Evolutionary conservation across 2,329 filamentous ascomycete genomes (phyloP).

Genomic region (Cladophialophora carrionii): DNA sequence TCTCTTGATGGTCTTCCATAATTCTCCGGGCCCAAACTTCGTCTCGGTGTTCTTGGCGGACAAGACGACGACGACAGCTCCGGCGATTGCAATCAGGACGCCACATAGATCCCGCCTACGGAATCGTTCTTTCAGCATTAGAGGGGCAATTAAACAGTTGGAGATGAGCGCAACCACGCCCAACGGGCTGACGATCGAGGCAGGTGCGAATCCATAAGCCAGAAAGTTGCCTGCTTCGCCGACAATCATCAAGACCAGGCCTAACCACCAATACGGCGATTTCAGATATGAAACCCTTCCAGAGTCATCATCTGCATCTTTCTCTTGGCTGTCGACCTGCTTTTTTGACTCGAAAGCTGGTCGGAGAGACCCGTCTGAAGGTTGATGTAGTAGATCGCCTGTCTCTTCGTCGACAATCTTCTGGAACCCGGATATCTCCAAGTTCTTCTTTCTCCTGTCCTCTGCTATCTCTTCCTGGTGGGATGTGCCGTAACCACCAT

Average conservation of each 20-base stretch:
- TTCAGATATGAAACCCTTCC: conserved; percentile 75
- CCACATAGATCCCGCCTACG: conserved; percentile 82
- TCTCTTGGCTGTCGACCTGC: conserved; percentile 19
- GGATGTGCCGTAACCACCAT: conserved; percentile 29
- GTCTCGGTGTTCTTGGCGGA: conserved; percentile 88
- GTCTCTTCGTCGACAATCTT: conserved; percentile 25
- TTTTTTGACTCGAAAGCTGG: conserved; percentile 9
- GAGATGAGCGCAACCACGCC: conserved; percentile 96
- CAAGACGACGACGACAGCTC: conserved; percentile 88
- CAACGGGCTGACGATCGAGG: conserved; percentile 93
- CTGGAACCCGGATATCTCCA: conserved; percentile 14
- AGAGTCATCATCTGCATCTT: conserved; percentile 45
- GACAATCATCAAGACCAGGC: conserved; percentile 87
- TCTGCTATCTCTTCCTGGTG: conserved; percentile 34
- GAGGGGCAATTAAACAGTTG: conserved; percentile 94
- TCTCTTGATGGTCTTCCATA: conserved; percentile 84
- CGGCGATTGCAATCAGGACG: conserved; percentile 81
- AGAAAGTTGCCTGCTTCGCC: conserved; percentile 96
- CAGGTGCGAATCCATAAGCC: conserved; percentile 95
- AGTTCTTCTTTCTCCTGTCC: conserved; percentile 27
- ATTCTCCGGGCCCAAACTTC: conserved; percentile 85
- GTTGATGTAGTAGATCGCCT: conserved; percentile 25
- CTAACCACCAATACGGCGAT: conserved; percentile 95
- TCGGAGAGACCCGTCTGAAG: conserved; percentile 6
- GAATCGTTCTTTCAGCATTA: conserved; percentile 90